Percentiles rank a stretch among this genome's conserved stretches.
Conservation (phyloP, 306 rosid genomes). For the barrel medic (Medicago truncatula) region DNA sequence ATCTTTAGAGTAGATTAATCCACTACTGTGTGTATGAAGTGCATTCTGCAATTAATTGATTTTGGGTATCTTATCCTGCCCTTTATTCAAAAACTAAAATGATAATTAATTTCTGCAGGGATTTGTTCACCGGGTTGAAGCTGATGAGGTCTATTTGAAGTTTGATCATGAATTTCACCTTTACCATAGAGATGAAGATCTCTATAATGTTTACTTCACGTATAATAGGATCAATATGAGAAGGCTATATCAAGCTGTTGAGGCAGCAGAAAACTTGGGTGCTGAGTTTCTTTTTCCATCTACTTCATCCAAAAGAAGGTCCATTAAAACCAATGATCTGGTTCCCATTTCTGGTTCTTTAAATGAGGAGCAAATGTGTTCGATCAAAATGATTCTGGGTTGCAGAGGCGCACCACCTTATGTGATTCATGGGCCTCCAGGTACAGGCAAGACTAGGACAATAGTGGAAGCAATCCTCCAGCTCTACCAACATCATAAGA, state of each 20-base stretch:
- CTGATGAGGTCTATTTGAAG: slow-evolving; percentile 79
- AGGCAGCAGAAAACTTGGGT: slow-evolving; percentile 58
- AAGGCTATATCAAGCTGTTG: slow-evolving; percentile 80
- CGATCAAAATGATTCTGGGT: slow-evolving; percentile 78
- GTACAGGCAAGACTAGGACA: slow-evolving; percentile 89
- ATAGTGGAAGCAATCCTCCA: slow-evolving; percentile 83
- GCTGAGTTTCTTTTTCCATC: slow-evolving; percentile 69
- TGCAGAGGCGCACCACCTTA: slow-evolving; percentile 88
- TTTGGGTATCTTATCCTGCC: slow-evolving; percentile 23
- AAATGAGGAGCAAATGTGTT: slow-evolving; percentile 66
- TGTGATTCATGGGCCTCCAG: slow-evolving; percentile 90
- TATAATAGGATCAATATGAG: slow-evolving; percentile 77
- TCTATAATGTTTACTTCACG: slow-evolving; percentile 68
- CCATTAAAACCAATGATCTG: slow-evolving; percentile 51
- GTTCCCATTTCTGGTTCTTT: slow-evolving; percentile 63
- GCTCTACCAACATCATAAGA: slow-evolving; percentile 55
- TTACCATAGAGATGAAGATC: slow-evolving; percentile 55
- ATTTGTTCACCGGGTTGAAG: slow-evolving; percentile 76
- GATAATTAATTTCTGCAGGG: slow-evolving; percentile 59
- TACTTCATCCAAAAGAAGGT: slow-evolving; percentile 49
- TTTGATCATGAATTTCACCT: slow-evolving; percentile 60
- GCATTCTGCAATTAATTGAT: slow-evolving; percentile 8
- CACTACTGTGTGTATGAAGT: slow-evolving; percentile 13
- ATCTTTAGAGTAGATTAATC: slow-evolving; percentile 15
- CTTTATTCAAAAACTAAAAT: background rate